Evolutionary conservation across 2,329 filamentous ascomycete species (phyloP), one percentile per base, ranked within the genome.

Genomic region (Fonsecaea pedrosoi): DNA sequence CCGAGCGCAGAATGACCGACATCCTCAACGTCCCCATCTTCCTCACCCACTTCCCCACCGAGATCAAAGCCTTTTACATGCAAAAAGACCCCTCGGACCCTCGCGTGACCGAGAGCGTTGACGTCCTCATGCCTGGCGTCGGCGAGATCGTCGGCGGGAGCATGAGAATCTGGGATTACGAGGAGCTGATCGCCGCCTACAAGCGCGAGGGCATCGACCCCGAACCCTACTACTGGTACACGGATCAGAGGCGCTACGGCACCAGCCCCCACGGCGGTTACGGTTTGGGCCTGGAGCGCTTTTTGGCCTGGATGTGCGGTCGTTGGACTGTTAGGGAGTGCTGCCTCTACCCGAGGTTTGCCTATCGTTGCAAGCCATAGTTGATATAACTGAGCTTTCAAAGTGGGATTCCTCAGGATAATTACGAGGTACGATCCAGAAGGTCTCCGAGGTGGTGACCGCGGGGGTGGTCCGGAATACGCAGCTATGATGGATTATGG

Each of bases 1-100:
- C 95, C 12, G 95, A 99, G 86, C 91, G 95, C 74, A 88, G 85
- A 77, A 99, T 99, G 95, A 98, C 94, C 1, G 95, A 99, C 78
- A 91, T 90, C 73, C 96, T 99, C 84, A 95, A 96, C 88, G 84
- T 88, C 62, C 95, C 95, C 69, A 97, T 99, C 79, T 92, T 98
- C 84, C 86, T 98, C 50, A 98, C 94, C 2, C 94, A 98, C 82
- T 99, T 99, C 87, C 95, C 95, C 21, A 89, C 89, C 67, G 92
- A 94, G 82, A 97, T 99, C 85, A 99, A 99, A 85, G 91, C 95
- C 1, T 99, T 99, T 80, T 99, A 99, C 86, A 99, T 99, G 95
- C 90, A 94, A 81, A 94, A 90, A 81, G 95, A 94, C 74, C 83
- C 85, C 53, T 81, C 86, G 35, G 95, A 99, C 77, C 82, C 81